Percentiles rank a stretch among this genome's conserved stretches.
Conservation (phyloP, 768 basidiomycete species). For the Hygrocybe coccinea region DNA sequence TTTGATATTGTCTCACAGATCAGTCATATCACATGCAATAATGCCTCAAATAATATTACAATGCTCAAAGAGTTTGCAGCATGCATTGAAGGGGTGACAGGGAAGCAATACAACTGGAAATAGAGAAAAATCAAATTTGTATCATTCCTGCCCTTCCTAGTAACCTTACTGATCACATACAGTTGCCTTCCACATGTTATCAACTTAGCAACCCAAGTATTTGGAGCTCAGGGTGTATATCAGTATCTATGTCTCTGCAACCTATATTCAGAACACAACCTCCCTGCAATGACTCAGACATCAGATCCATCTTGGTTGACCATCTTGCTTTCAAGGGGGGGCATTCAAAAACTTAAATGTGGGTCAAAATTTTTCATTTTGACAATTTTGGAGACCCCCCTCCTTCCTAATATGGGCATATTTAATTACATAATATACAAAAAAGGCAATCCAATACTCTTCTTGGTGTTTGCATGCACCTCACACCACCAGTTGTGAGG, state of each 20-base stretch:
- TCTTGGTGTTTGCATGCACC: too few relatives aligned
- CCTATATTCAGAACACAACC: too few relatives aligned
- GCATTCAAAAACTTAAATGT: not conserved
- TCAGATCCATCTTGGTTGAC: too few relatives aligned
- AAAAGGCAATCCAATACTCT: too few relatives aligned
- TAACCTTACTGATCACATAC: not conserved
- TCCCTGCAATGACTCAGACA: too few relatives aligned
- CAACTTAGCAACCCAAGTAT: conserved; percentile 33
- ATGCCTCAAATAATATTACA: conserved; percentile 34
- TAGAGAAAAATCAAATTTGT: conserved; percentile 5
- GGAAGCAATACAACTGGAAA: not conserved
- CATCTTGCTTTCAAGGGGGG: too few relatives aligned
- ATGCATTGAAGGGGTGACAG: not conserved
- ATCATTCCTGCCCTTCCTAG: not conserved
- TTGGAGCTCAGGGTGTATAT: too few relatives aligned
- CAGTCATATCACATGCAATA: conserved; percentile 35
- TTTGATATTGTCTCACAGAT: conserved; percentile 17
- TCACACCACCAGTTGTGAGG: not conserved
- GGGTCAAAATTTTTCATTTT: too few relatives aligned
- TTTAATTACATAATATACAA: not conserved
- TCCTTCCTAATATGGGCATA: not conserved
- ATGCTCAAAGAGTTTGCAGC: conserved; percentile 28
- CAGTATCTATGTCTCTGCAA: too few relatives aligned
- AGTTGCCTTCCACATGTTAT: conserved; percentile 31
- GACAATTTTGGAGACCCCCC: not conserved